Percentiles rank a stretch among this genome's conserved stretches.
Conservation (phyloP, 345 rosid genomes). For the Populus davidiana region DNA sequence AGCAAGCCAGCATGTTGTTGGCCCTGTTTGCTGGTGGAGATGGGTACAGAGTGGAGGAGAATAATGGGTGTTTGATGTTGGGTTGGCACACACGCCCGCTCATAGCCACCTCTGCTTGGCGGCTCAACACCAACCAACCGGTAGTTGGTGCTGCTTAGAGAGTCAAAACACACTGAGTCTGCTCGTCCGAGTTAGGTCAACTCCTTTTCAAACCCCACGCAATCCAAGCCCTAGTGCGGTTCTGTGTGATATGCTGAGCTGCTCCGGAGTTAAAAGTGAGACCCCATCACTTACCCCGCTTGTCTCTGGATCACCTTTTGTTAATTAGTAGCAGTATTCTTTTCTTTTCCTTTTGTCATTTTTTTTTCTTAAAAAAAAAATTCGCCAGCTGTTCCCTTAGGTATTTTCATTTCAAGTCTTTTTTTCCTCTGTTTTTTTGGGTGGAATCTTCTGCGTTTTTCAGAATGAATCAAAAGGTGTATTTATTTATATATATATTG, state of each 20-base stretch:
- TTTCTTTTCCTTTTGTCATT: background rate
- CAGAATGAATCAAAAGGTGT: constrained; percentile 2
- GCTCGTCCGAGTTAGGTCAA: background rate
- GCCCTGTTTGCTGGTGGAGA: constrained; percentile 70
- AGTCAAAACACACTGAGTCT: constrained; percentile 3
- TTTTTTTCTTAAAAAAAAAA: background rate
- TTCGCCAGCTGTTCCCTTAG: background rate
- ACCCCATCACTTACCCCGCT: background rate
- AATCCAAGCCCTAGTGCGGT: background rate
- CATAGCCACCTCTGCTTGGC: constrained; percentile 77
- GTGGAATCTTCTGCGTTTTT: background rate
- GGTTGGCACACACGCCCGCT: constrained; percentile 89
- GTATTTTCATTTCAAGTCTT: background rate
- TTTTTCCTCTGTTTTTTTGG: background rate
- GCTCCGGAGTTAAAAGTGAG: constrained; percentile 1
- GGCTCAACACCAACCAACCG: background rate
- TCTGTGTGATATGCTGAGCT: constrained; percentile 7
- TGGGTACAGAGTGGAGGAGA: constrained; percentile 81
- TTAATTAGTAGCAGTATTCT: background rate
- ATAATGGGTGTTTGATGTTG: constrained; percentile 60
- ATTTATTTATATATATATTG: background rate
- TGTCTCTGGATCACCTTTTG: background rate
- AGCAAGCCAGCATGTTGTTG: constrained; percentile 77
- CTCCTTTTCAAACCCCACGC: background rate
- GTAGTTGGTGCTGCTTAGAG: background rate